A percentile compares a stretch with the other conserved stretches of the same genome.
phyloP scores from a whole-genome alignment of 2,329 filamentous ascomycete genomes.

The Colletotrichum cereale region DNA sequence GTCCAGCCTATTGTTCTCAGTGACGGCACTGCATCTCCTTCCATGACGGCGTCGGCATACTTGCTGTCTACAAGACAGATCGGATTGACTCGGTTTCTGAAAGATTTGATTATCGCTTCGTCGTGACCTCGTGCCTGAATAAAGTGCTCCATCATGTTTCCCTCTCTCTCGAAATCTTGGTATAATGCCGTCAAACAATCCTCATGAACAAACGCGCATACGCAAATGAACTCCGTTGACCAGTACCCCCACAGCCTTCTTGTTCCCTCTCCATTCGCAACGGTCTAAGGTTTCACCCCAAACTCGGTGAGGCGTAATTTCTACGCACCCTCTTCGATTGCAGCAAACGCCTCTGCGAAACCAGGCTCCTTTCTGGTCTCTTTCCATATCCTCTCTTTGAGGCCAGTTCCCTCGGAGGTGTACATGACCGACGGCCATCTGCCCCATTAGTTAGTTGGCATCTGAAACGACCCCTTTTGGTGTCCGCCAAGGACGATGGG shows the following conservation, averaged over 20 bases:
- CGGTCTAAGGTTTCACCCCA: too few relatives aligned
- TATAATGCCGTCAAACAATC: constrained; percentile 4
- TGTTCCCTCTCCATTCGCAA: not conserved
- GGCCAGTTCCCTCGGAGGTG: constrained; percentile 26
- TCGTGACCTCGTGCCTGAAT: not conserved
- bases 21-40: constrained; percentile 55
- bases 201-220: too few relatives aligned
- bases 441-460: not conserved
- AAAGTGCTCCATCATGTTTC: not conserved
- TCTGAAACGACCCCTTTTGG: not conserved
- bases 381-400: constrained; percentile 33
- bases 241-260: not conserved
- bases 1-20: constrained; percentile 55
- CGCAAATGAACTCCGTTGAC: not conserved
- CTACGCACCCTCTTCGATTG: constrained; percentile 16
- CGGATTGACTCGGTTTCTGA: constrained; percentile 59
- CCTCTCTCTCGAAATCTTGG: not conserved
- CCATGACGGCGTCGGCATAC: constrained; percentile 59
- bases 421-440: constrained; percentile 38
- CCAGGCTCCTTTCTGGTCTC: constrained; percentile 37
- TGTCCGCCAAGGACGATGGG: not conserved
- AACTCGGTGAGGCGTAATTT: not conserved
- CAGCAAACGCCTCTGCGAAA: constrained; percentile 32
- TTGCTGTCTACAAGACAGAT: constrained; percentile 60
- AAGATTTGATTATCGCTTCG: constrained; percentile 37